Evolutionary conservation across 2,329 filamentous ascomycete species (phyloP).

Genomic region (Pezicula radicicola): DNA sequence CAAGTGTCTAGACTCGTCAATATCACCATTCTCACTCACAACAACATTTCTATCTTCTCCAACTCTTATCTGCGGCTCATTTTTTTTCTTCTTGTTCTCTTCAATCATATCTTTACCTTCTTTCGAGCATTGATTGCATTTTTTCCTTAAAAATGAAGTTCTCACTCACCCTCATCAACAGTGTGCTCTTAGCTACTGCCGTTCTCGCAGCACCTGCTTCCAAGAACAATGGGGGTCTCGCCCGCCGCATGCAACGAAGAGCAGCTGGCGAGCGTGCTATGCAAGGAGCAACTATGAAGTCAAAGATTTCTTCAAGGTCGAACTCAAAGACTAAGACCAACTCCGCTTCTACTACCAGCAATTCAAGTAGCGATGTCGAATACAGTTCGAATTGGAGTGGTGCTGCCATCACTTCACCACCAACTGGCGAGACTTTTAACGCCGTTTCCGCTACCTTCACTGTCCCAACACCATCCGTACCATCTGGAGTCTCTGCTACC

Average conservation of each 20-base stretch:
- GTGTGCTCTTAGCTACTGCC: constrained; percentile 2
- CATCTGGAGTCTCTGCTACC: constrained; percentile 14
- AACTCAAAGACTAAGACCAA: constrained; percentile 2
- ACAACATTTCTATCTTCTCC: no score
- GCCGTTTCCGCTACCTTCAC: constrained; percentile 33
- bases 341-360: not conserved
- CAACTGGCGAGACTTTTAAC: constrained; percentile 28
- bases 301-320: not conserved
- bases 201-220: constrained; percentile 2
- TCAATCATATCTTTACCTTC: not conserved
- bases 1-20: no score
- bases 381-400: constrained; percentile 35
- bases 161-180: constrained; percentile 1
- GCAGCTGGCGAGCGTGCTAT: not conserved
- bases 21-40: no score
- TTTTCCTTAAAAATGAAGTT: constrained; percentile 4
- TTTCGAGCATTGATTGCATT: constrained; percentile 3
- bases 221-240: not conserved
- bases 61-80: no score
- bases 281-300: constrained; percentile 1
- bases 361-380: constrained; percentile 18
- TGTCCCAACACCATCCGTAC: constrained; percentile 17
- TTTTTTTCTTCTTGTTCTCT: no score
- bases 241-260: constrained; percentile 6
- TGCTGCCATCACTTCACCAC: constrained; percentile 28